Conservation (phyloP, 192 early-diverging fungal genomes). For the Phycomyces nitens region DNA sequence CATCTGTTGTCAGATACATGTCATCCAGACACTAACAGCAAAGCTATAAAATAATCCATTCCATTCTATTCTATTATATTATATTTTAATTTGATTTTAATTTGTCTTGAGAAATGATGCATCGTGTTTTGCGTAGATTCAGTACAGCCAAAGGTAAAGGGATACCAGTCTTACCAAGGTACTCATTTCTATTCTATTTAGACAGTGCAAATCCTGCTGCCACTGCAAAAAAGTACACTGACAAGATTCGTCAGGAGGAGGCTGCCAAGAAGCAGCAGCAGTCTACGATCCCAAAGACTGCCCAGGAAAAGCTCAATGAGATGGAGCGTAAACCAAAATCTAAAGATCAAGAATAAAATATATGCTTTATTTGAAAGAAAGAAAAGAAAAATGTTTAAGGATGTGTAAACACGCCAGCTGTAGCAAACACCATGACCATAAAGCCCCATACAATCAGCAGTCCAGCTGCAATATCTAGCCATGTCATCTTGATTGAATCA, state of each 20-base stretch:
- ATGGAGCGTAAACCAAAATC: neutral
- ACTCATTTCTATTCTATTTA: too few relatives aligned
- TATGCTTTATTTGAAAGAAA: neutral
- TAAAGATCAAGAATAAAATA: neutral
- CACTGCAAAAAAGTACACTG: neutral
- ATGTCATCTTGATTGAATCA: slow-evolving; percentile 8
- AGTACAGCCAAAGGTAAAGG: too few relatives aligned
- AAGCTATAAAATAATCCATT: too few relatives aligned
- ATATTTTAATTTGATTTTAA: too few relatives aligned
- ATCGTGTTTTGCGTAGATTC: too few relatives aligned
- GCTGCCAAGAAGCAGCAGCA: neutral
- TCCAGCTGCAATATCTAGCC: slow-evolving; percentile 23
- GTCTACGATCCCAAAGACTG: neutral
- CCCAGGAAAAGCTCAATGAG: neutral
- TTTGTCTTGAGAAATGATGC: too few relatives aligned
- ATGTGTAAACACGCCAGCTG: slow-evolving; percentile 12
- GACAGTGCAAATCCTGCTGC: neutral
- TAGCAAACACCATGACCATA: slow-evolving; percentile 49
- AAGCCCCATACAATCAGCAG: slow-evolving; percentile 41
- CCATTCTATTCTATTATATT: too few relatives aligned
- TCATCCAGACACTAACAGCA: too few relatives aligned
- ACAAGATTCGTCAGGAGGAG: neutral
- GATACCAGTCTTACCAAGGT: too few relatives aligned
- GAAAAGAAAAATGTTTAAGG: too few relatives aligned
- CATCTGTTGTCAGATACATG: too few relatives aligned